phyloP scores from a whole-genome alignment of 352 stramenopile genomes.

The Phytophthora constricta region DNA sequence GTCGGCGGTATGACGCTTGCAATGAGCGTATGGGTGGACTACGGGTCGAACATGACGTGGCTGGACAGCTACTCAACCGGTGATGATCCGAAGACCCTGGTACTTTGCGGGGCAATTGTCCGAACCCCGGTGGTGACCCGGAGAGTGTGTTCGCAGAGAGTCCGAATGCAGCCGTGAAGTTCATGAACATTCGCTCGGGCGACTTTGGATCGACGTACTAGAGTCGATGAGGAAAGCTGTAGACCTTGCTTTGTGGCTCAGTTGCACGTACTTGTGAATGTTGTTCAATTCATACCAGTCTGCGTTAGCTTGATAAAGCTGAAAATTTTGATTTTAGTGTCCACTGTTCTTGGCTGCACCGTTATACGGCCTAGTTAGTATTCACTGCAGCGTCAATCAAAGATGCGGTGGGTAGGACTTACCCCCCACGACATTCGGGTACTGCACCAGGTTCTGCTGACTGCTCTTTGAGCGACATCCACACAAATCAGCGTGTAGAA shows the following conservation, averaged over 20 bases:
- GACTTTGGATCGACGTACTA: constrained; percentile 49
- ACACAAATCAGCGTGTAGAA: constrained; percentile 36
- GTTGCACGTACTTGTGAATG: not conserved
- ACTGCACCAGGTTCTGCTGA: constrained; percentile 10
- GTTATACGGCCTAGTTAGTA: no score
- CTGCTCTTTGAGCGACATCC: constrained; percentile 33
- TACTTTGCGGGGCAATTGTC: constrained; percentile 46
- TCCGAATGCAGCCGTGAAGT: constrained; percentile 52
- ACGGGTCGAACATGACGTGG: constrained; percentile 54
- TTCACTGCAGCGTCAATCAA: no score
- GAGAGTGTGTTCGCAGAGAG: constrained; percentile 37
- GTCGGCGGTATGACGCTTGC: constrained; percentile 51
- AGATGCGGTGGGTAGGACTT: no score
- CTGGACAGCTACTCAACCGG: constrained; percentile 49
- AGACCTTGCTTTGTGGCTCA: no score
- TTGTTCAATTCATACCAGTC: not conserved
- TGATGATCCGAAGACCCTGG: constrained; percentile 37
- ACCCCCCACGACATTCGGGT: constrained; percentile 26
- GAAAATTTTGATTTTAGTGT: no score
- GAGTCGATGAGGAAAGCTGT: not conserved
- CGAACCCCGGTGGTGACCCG: constrained; percentile 40
- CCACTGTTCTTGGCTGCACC: no score
- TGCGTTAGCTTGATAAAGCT: no score
- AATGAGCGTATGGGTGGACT: constrained; percentile 64
- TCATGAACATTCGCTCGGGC: constrained; percentile 59